Evolutionary conservation across 495 filamentous ascomycete species (phyloP), one percentile per base, ranked within the genome.

Genomic region (Annulohypoxylon maeteangense): DNA sequence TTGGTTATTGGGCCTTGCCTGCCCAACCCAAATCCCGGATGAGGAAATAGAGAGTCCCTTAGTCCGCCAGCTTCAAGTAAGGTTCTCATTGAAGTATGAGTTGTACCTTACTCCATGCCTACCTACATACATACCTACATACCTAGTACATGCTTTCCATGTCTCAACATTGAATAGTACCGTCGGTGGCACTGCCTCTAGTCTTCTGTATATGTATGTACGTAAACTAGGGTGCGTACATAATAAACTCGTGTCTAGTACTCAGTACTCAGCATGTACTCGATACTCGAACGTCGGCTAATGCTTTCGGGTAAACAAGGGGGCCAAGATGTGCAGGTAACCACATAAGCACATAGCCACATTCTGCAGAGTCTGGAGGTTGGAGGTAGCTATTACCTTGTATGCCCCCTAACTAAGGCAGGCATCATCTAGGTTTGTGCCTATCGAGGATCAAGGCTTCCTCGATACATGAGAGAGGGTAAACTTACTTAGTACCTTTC

Each of bases 221-320:
- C 16, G 2, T 48, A 11, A 20, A 44, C 40, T 18, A 44, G 40
- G 40, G 40, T 44, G 40, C 40, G 40, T 44, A 18, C 40, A 18
- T 44, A 44, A 44, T 4, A 44, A 18, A 44, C 16, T 44, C 40
- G 40, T 54, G 14, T 3, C 47, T 53, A 29, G 1, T 27, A n/a
- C 48, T 53, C 14, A n/a, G 14, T 53, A 25, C 14, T n/a, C n/a
- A 12, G 25, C 23, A 51, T 27, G 22, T 51, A 51, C 47, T n/a
- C 1, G 22, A 18, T 25, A 51, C 23, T n/a, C 12, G n/a, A 14
- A 23, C 40, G 11, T 59, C 67, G 67, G 67, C 67, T 69, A 69
- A 59, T 69, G 67, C 59, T 23, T 48, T 64, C 59, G 59, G 67
- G 23, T 69, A 69, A 63, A 44, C 59, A 58, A 42, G 60, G 66